Conservation (phyloP, 257 asterid genomes). For the Penstemon barbatus region DNA sequence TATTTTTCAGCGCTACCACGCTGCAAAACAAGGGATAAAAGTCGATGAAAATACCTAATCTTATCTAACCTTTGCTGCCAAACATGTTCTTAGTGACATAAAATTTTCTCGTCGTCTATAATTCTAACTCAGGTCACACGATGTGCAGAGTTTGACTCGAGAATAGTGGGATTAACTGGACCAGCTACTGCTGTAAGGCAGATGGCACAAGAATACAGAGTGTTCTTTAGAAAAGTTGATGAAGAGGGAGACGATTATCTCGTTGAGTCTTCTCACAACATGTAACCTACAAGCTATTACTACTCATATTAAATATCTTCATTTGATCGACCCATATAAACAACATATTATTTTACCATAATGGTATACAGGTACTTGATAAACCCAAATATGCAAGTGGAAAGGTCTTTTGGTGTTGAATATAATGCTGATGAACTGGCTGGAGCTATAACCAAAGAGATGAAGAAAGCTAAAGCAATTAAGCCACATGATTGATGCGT, state of each 20-base stretch:
- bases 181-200: constrained; percentile 76
- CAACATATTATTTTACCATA: neutral
- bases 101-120: constrained; percentile 5
- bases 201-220: constrained; percentile 92
- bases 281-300: constrained; percentile 42
- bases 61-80: no score
- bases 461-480: constrained; percentile 38
- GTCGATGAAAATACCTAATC: no score
- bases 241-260: constrained; percentile 92
- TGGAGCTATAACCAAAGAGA: constrained; percentile 58
- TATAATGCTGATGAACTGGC: constrained; percentile 66
- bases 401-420: constrained; percentile 79
- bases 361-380: constrained; percentile 69
- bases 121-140: constrained; percentile 3
- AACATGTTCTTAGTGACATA: neutral
- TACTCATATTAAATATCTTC: neutral
- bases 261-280: constrained; percentile 82
- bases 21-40: no score
- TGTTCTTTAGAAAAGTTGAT: constrained; percentile 74
- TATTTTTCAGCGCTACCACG: no score
- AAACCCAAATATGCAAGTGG: constrained; percentile 79
- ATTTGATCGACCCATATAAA: neutral
- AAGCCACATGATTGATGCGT: constrained; percentile 23
- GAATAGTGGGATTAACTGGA: constrained; percentile 88
- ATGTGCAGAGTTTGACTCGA: constrained; percentile 68